Base-by-base conservation (phyloP, 1,284 basidiomycete species). In the Ganoderma sinense region DNA sequence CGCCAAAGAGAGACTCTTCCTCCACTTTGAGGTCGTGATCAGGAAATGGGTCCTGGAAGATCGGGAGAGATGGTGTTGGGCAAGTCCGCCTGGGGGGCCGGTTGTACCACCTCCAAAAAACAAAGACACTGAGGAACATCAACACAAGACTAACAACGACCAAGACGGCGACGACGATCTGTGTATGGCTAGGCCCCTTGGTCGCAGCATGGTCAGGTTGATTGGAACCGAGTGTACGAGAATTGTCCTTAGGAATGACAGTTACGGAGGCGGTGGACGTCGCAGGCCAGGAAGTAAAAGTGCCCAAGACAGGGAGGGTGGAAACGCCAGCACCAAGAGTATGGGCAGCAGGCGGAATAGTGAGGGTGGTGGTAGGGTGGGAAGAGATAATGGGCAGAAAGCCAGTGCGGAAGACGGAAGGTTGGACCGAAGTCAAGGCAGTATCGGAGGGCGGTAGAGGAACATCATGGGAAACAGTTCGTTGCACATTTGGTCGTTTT, bases 1-100 rank as follows among this genome's bases (percentile, higher is more conserved):
- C 92, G 20, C 92, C 92, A 76, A 94, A 94, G 51, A 93, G 80
- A 2, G 92, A 93, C 39, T 90, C 89, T 61, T 89, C 86, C 53
- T 84, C 82, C 75, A 68, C 73, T n/a, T 73, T 73, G 0, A 69
- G 16, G 48, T 85, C 83, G 51, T 86, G 81, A 39, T 86, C 85
- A 6, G 81, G 74, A 56, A 81, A 80, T 18, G 84, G 85, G 64
- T 91, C 87, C 62, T 86, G 85, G 20, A 91, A 82, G 62, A 92
- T 91, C 0, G 92, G 92, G n/a, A 90, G 82, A 41, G 92, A 94
- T 8, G 91, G 91, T 18, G 84, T 89, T 11, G 88, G 89, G 31
- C 83, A 86, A 31, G 80, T 82, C 41, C 84, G 84, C 59, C 84
- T 85, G 33, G 82, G 83, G 33, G 88, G 88, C 18, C 85, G 85